Percentiles rank a stretch among this genome's conserved stretches.
These are phyloP conservation scores for Salix purpurea DNA, from an alignment of 345 rosid species.

Conservation along the genomic window DNA sequence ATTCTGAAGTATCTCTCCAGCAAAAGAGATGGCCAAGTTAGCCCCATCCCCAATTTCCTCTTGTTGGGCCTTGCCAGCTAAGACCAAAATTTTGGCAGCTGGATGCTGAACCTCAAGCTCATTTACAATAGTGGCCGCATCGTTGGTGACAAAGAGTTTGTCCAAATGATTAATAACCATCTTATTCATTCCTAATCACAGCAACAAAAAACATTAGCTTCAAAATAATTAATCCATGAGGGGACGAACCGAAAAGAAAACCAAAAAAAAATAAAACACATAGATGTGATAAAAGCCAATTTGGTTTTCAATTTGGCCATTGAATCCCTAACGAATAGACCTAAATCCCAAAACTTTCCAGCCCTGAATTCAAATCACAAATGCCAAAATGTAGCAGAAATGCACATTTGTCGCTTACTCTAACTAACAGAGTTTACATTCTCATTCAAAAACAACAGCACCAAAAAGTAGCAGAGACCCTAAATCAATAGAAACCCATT, in stretches of 20 bases:
- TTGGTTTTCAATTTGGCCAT: background rate
- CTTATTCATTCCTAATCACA: slow-evolving; percentile 81
- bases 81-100: slow-evolving; percentile 83
- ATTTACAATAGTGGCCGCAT: slow-evolving; percentile 91
- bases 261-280: background rate
- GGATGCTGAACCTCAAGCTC: slow-evolving; percentile 99
- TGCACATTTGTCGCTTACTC: background rate
- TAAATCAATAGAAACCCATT: background rate
- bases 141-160: slow-evolving; percentile 86
- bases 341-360: background rate
- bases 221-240: background rate
- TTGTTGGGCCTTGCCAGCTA: slow-evolving; percentile 95
- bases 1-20: slow-evolving; percentile 90
- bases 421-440: too few relatives aligned
- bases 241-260: background rate
- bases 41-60: slow-evolving; percentile 99
- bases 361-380: background rate
- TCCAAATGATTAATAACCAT: slow-evolving; percentile 98
- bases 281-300: background rate
- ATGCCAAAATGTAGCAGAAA: background rate
- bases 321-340: background rate
- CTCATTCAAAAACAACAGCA: background rate
- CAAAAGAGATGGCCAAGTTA: slow-evolving; percentile 79
- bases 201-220: background rate
- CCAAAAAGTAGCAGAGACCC: background rate